Evolutionary conservation across 2,329 filamentous ascomycete species (phyloP).

Genomic region (Colletotrichum gloeosporioides): DNA sequence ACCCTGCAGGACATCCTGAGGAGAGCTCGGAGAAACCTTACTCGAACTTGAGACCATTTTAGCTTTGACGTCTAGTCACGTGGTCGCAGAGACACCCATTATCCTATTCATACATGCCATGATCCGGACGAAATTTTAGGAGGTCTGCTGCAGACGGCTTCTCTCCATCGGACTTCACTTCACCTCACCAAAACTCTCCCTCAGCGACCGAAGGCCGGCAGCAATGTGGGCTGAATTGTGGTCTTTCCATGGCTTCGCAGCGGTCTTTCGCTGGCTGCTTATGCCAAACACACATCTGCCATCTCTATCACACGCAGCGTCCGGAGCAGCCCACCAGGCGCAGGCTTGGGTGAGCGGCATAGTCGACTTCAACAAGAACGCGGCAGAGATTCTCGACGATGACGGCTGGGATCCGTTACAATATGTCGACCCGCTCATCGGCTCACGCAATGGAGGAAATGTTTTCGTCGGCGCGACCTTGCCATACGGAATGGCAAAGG

Average conservation of each 20-base stretch:
- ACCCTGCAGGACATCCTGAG: background rate
- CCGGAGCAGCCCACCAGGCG: background rate
- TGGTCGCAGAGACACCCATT: background rate
- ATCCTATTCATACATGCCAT: background rate
- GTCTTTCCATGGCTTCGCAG: slow-evolving; percentile 15
- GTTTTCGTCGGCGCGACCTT: slow-evolving; percentile 49
- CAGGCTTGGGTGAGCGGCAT: slow-evolving; percentile 4
- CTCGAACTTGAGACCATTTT: slow-evolving; percentile 10
- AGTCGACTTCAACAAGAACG: background rate
- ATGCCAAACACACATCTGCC: slow-evolving; percentile 16
- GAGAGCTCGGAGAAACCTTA: background rate
- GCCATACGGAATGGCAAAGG: slow-evolving; percentile 59
- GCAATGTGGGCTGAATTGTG: slow-evolving; percentile 18
- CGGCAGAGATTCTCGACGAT: background rate
- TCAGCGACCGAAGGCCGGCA: background rate
- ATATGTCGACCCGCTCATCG: slow-evolving; percentile 45
- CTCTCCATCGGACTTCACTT: background rate
- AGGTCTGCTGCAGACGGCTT: background rate
- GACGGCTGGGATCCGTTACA: slow-evolving; percentile 33
- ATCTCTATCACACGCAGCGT: background rate
- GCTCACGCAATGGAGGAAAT: slow-evolving; percentile 45
- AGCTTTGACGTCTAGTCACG: slow-evolving; percentile 15
- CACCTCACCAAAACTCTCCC: background rate
- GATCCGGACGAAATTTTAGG: background rate
- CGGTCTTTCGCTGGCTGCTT: slow-evolving; percentile 15